Evolutionary conservation across 345 rosid species (phyloP).

Genomic region (Populus nigra): DNA sequence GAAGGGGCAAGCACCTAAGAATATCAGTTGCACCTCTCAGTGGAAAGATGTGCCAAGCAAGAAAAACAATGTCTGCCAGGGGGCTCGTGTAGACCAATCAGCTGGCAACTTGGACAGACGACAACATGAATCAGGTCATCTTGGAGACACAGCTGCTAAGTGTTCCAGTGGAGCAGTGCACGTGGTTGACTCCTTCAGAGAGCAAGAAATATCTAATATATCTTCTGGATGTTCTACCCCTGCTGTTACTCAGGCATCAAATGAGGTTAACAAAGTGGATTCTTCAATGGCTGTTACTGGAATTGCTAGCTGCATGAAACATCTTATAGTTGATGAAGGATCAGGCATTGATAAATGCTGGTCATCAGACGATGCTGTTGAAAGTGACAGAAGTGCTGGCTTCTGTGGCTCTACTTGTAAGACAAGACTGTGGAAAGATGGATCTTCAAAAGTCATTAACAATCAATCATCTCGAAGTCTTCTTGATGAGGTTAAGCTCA

Average conservation of each 20-base stretch:
- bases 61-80: slow-evolving; percentile 23
- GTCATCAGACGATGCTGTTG: slow-evolving; percentile 45
- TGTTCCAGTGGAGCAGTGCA: slow-evolving; percentile 19
- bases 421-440: slow-evolving; percentile 18
- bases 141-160: slow-evolving; percentile 23
- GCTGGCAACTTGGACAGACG: slow-evolving; percentile 15
- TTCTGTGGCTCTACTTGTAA: slow-evolving; percentile 22
- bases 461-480: slow-evolving; percentile 36
- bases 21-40: slow-evolving; percentile 22
- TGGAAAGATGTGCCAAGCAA: slow-evolving; percentile 50
- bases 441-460: slow-evolving; percentile 14
- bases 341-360: slow-evolving; percentile 49
- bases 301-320: slow-evolving; percentile 19
- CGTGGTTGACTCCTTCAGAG: slow-evolving; percentile 24
- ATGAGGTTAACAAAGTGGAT: slow-evolving; percentile 30
- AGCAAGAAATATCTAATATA: slow-evolving; percentile 39
- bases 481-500: slow-evolving; percentile 56
- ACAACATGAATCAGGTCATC: slow-evolving; percentile 18
- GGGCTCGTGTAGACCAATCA: slow-evolving; percentile 12
- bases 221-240: slow-evolving; percentile 46
- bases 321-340: slow-evolving; percentile 47
- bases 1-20: slow-evolving; percentile 16
- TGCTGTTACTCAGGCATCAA: slow-evolving; percentile 42
- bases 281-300: slow-evolving; percentile 30
- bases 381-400: slow-evolving; percentile 44